Base-by-base conservation (phyloP, 2,329 filamentous ascomycete species). In the Mycocentrospora acerina region DNA sequence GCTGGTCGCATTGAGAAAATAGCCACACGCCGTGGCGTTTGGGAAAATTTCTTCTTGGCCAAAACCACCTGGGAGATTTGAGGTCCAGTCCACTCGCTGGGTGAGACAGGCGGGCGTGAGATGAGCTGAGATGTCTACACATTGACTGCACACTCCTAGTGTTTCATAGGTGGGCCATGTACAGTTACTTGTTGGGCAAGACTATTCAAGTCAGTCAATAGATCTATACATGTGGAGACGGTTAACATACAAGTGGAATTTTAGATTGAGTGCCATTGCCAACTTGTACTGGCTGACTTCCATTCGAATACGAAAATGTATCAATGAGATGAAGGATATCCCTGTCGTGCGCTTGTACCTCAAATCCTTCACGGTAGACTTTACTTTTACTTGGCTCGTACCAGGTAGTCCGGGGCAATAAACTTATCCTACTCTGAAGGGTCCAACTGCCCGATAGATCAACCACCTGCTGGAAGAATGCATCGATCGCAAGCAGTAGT, bases 401-500 rank as follows among this genome's bases (percentile, higher is more conserved):
- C 16, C 6, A 12, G 19, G 9, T 8, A 4, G 24, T 17, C 6
- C 29, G 7, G 3, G 33, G 15, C 3, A 41, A 9, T 2, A 13
- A 17, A 15, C 38, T 24, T 6, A 2, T 2, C 4, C 8, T 7
- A 3, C 28, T 9, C n/a, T 35, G 13, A 7, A 36, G 9, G 2
- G 24, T 35, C 44, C 46, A 52, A 11, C 37, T 30, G 9, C 48
- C 32, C 3, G 52, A 50, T 5, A 40, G 41, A 3, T 47, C 39
- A 1, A 58, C 45, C 0, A 66, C 51, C 25, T 64, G 59, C 19
- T 64, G 62, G 18, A 64, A 62, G 24, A 64, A 62, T 2, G 59
- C 53, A 19, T 64, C 60, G 7, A 55, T 48, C 0, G 51, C 59
- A 3, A 62, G 46, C 3, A 53, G 27, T 0, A 57, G 16, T 2